phyloP scores from a whole-genome alignment of 345 rosid species.

The Firmiana major region DNA sequence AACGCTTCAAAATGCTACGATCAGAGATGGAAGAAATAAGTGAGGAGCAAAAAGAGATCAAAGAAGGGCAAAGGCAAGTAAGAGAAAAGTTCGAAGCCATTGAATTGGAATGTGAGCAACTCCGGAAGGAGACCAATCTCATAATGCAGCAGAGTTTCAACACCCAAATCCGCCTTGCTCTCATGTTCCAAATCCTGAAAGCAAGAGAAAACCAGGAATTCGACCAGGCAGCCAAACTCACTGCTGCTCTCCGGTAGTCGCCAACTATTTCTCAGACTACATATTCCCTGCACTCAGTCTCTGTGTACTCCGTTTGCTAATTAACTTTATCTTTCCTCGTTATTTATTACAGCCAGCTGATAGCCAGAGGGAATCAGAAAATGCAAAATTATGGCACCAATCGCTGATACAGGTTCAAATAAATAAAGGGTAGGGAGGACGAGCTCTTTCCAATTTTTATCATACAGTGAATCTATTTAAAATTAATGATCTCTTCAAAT shows the following conservation, averaged over 20 bases:
- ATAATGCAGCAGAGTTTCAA: not conserved
- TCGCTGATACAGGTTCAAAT: not conserved
- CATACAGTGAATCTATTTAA: too few species aligned
- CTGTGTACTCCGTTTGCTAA: too few species aligned
- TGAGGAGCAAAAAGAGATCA: not conserved
- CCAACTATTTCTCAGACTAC: too few species aligned
- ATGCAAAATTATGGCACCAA: not conserved
- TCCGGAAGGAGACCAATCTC: not conserved
- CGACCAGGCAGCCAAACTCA: not conserved
- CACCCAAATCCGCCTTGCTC: not conserved
- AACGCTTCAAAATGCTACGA: not conserved
- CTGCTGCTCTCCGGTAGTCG: not conserved
- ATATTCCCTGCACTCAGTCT: not conserved
- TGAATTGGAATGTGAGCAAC: not conserved
- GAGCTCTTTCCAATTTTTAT: not conserved
- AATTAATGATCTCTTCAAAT: too few species aligned
- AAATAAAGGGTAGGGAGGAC: not conserved
- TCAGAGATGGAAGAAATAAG: not conserved
- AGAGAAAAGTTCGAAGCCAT: not conserved
- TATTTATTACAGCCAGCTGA: not conserved
- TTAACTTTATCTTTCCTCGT: too few species aligned
- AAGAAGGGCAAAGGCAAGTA: not conserved
- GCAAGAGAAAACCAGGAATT: not conserved
- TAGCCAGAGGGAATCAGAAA: not conserved
- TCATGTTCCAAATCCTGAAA: not conserved